A percentile compares a stretch with the other conserved stretches of the same genome.
Evolutionary conservation across 495 filamentous ascomycete genomes (phyloP).

Genomic region (Clohesyomyces aquaticus): DNA sequence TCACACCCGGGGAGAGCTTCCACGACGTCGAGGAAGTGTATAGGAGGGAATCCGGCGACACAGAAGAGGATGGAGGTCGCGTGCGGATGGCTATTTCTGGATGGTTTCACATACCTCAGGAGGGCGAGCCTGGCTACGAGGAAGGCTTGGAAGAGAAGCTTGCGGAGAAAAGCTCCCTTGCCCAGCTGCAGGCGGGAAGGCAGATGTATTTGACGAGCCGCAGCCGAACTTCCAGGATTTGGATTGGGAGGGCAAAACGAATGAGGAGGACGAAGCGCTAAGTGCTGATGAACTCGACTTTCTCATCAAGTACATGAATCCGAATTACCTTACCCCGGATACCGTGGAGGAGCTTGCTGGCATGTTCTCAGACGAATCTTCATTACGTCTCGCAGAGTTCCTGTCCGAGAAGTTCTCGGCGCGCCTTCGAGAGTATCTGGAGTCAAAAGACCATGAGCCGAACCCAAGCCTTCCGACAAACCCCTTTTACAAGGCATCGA

Average conservation of each 20-base stretch:
- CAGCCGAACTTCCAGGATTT: constrained; percentile 59
- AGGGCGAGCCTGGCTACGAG: constrained; percentile 91
- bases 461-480: constrained; percentile 51
- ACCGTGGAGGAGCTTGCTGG: constrained; percentile 80
- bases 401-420: constrained; percentile 75
- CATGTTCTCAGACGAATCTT: constrained; percentile 79
- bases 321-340: constrained; percentile 91
- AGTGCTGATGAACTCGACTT: constrained; percentile 80
- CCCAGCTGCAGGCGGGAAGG: constrained; percentile 85
- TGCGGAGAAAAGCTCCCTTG: constrained; percentile 83
- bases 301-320: constrained; percentile 83
- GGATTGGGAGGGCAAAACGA: constrained; percentile 49
- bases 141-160: constrained; percentile 85
- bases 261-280: constrained; percentile 58
- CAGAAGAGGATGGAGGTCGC: constrained; percentile 67
- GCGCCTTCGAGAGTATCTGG: constrained; percentile 68
- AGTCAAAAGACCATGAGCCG: constrained; percentile 47
- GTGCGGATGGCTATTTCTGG: constrained; percentile 97
- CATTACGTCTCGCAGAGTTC: constrained; percentile 75
- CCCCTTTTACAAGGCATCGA: constrained; percentile 57
- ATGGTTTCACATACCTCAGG: constrained; percentile 99
- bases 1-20: constrained; percentile 95
- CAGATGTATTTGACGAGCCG: constrained; percentile 82
- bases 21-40: constrained; percentile 99
- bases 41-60: constrained; percentile 62